Evolutionary conservation across 257 asterid genomes (phyloP), one percentile per base, ranked within the genome.

Genomic region (Oldenlandia corymbosa): DNA sequence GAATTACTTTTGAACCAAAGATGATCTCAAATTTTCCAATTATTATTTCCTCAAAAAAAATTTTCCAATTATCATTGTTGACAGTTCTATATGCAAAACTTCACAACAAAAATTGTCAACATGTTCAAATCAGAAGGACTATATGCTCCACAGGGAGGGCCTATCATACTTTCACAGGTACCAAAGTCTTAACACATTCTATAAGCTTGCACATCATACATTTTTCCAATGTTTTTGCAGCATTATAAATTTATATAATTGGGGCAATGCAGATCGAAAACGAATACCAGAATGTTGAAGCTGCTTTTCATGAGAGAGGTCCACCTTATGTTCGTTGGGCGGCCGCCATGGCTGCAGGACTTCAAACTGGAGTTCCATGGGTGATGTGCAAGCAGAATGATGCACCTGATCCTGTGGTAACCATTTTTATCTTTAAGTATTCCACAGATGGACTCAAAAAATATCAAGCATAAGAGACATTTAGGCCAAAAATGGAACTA

Each of bases 351-450:
- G 95, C 97, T 0, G 87, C 76, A 31, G 93, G 82, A 66, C 91
- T 83, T 3, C 13, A 85, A 0, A 91, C 97, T 1, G 91, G 96
- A 3, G 97, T 86, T 10, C 98, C 98, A 11, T 91, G 98, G 98
- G 76, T 73, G 3, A 91, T 91, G 98, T 91, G 98, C 84, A 91
- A 91, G 77, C 98, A 91, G 76, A 85, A 83, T 34, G 91, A 91
- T 31, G 98, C 97, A 65, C 98, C 98, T 10, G 85, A 80, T 72
- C 97, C 95, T 0, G 76, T 91, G 85, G 98, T 91, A 79, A 65
- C 42, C 7, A 39, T 45, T 26, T 59, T 68, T n/a, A n/a, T n/a
- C n/a, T n/a, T n/a, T n/a, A n/a, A n/a, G n/a, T n/a, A n/a, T n/a
- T n/a, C n/a, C n/a, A n/a, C n/a, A n/a, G n/a, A n/a, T n/a, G n/a